These are phyloP conservation scores for Crithidia mellificae DNA, from an alignment of 208 protist species.

Conservation along the genomic window DNA sequence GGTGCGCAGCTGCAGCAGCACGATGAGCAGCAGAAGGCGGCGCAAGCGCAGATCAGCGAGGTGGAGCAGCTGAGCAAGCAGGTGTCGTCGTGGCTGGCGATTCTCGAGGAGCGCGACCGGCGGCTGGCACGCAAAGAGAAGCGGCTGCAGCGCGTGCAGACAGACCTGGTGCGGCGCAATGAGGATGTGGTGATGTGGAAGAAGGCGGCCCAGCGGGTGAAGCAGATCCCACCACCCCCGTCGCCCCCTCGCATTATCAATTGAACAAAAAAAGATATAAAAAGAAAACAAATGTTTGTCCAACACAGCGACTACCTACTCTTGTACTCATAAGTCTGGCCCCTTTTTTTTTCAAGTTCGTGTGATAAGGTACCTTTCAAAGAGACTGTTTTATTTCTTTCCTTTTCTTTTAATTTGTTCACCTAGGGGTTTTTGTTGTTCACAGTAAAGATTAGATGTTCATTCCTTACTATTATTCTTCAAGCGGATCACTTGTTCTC, in stretches of 20 bases:
- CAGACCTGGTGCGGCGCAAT: slow-evolving; percentile 58
- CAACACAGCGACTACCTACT: background rate
- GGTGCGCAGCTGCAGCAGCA: slow-evolving; percentile 45
- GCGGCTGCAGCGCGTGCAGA: slow-evolving; percentile 58
- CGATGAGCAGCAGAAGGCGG: slow-evolving; percentile 44
- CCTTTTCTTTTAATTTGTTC: no score
- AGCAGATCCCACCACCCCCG: slow-evolving; percentile 37
- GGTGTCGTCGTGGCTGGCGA: slow-evolving; percentile 71
- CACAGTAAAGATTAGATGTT: no score
- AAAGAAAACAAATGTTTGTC: background rate
- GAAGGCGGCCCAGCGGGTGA: slow-evolving; percentile 32
- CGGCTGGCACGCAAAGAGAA: slow-evolving; percentile 60
- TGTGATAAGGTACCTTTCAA: no score
- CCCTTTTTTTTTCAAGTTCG: background rate
- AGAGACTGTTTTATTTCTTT: no score
- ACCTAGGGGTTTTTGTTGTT: no score
- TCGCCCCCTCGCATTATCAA: slow-evolving; percentile 31
- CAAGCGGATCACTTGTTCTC: background rate
- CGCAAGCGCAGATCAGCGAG: slow-evolving; percentile 57
- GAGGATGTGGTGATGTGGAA: slow-evolving; percentile 56
- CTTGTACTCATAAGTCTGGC: background rate
- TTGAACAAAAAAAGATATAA: background rate
- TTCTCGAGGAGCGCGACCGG: slow-evolving; percentile 71
- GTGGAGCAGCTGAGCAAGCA: slow-evolving; percentile 71
- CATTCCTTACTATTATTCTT: background rate